Percentiles rank a stretch among this genome's conserved stretches.
Evolutionary conservation across 352 stramenopile genomes (phyloP).

Genomic region (Phytophthora citrophthora): DNA sequence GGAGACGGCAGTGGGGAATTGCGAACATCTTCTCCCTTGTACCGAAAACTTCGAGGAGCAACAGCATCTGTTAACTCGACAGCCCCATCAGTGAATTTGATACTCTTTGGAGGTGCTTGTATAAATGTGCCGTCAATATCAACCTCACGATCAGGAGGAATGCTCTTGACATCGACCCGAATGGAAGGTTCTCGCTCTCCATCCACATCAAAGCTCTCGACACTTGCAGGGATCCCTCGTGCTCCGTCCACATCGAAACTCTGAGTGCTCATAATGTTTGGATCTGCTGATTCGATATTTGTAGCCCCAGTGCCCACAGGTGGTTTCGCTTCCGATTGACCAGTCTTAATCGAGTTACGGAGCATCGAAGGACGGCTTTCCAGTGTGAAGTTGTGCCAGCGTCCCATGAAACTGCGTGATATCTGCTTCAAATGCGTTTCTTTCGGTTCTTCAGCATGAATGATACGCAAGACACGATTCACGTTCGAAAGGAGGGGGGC

Average conservation of each 20-base stretch:
- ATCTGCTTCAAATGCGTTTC: conserved; percentile 54
- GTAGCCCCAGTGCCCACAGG: conserved; percentile 13
- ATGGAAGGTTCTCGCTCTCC: conserved; percentile 47
- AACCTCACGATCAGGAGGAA: conserved; percentile 54
- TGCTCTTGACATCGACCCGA: conserved; percentile 57
- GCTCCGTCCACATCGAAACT: conserved; percentile 77
- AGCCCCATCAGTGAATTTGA: conserved; percentile 66
- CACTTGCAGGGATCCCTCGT: conserved; percentile 28
- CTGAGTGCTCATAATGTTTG: conserved; percentile 25
- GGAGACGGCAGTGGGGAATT: conserved; percentile 50
- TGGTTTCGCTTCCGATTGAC: conserved; percentile 25
- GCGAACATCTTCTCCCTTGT: conserved; percentile 50
- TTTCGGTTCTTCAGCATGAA: conserved; percentile 63
- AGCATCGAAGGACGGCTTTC: conserved; percentile 43
- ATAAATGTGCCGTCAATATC: conserved; percentile 39
- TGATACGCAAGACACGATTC: conserved; percentile 78
- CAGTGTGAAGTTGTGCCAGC: conserved; percentile 83
- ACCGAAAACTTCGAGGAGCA: conserved; percentile 70
- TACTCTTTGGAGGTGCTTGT: conserved; percentile 64
- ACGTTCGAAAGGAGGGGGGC: conserved; percentile 66
- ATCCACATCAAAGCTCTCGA: conserved; percentile 68
- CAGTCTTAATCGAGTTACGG: conserved; percentile 31
- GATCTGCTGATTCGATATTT: conserved; percentile 9
- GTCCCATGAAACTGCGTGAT: conserved; percentile 71
- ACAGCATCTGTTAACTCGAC: conserved; percentile 60